These are phyloP conservation scores for Cyclanthera cordifolia DNA, from an alignment of 306 rosid species.

Conservation along the genomic window DNA sequence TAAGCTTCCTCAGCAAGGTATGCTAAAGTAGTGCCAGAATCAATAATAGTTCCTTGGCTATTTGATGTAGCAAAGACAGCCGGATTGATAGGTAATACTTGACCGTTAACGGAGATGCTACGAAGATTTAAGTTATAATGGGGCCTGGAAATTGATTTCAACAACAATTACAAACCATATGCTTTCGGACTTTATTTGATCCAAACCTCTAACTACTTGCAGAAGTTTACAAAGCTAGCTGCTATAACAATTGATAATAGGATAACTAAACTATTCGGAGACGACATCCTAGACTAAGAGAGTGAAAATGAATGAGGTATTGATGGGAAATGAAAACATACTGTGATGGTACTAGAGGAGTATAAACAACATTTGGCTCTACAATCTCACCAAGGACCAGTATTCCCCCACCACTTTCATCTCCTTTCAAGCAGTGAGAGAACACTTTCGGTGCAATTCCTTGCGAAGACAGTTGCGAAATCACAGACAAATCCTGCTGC, in stretches of 20 bases:
- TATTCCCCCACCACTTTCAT: too few species aligned
- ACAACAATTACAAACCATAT: background rate
- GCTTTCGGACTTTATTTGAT: background rate
- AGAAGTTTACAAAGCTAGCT: background rate
- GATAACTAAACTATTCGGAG: background rate
- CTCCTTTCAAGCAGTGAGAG: too few species aligned
- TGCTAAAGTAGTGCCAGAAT: slow-evolving; percentile 95
- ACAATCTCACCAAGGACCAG: too few species aligned
- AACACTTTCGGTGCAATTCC: too few species aligned
- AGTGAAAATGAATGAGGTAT: background rate
- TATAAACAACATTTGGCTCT: too few species aligned
- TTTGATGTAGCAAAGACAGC: slow-evolving; percentile 69
- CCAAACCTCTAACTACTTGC: background rate
- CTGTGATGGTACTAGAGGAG: too few species aligned
- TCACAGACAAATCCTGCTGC: too few species aligned
- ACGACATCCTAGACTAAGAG: background rate
- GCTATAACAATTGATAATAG: background rate
- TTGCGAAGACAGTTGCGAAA: too few species aligned
- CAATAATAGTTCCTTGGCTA: slow-evolving; percentile 75
- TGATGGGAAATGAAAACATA: too few species aligned
- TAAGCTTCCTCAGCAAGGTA: slow-evolving; percentile 89
- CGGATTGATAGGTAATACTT: slow-evolving; percentile 40
- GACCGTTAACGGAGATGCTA: slow-evolving; percentile 88
- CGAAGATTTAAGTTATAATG: slow-evolving; percentile 80
- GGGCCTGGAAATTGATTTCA: slow-evolving; percentile 55